Conservation (phyloP, 83 land plant species). For the Picea abies region DNA sequence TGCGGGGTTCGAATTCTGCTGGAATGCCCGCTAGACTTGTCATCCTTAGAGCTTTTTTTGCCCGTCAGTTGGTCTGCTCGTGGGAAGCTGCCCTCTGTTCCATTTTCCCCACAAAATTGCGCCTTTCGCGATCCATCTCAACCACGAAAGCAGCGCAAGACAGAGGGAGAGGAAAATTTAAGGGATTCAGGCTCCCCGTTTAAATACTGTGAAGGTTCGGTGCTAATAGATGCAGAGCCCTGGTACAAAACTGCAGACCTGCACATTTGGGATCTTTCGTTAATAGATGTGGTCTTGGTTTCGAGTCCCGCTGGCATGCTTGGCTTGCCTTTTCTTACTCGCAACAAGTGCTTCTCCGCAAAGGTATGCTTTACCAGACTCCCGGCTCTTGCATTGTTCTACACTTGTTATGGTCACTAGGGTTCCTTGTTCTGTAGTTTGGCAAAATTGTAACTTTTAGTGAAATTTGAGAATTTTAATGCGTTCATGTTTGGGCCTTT, state of each 20-base stretch:
- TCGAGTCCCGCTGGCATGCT: conserved; percentile 84
- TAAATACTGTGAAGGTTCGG: conserved; percentile 6
- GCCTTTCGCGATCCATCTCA: not conserved
- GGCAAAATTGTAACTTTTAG: too few species aligned
- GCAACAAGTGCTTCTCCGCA: conserved; percentile 54
- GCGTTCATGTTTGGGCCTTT: too few species aligned
- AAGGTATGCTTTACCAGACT: conserved; percentile 42
- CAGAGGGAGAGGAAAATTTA: not conserved
- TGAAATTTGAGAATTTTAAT: too few species aligned
- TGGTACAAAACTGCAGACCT: conserved; percentile 68
- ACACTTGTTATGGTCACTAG: too few species aligned
- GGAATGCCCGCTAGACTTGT: conserved; percentile 89
- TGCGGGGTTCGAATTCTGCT: conserved; percentile 65
- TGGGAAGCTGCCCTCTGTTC: not conserved
- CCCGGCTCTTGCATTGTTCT: too few species aligned
- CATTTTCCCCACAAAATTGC: not conserved
- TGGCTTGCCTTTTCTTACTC: conserved; percentile 86
- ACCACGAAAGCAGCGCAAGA: not conserved
- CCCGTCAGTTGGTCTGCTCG: conserved; percentile 38
- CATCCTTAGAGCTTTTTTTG: conserved; percentile 59
- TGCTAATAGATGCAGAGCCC: conserved; percentile 65
- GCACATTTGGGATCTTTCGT: conserved; percentile 50
- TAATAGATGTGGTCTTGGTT: conserved; percentile 76
- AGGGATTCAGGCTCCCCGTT: not conserved
- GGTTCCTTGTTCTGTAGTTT: too few species aligned